Evolutionary conservation across 148 eudicot genomes (phyloP), one percentile per base, ranked within the genome.

Genomic region (Fagopyrum homotropicum): DNA sequence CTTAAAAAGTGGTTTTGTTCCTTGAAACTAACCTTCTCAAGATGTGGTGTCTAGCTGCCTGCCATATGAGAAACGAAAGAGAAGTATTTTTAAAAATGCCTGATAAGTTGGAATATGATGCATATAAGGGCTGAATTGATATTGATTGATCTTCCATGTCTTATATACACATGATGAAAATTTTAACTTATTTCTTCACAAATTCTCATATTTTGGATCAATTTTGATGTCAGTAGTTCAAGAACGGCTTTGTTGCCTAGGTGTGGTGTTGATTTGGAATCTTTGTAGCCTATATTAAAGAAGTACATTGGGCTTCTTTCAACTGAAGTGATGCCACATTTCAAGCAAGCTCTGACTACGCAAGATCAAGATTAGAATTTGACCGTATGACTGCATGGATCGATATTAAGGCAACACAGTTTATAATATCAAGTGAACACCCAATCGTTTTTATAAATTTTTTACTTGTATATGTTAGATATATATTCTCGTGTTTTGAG

Each of bases 371-470:
- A 85, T 81, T 79, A 77, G 88, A 88, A 75, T 85, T 92, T 84
- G 98, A 95, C 45, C 93, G 89, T 72, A 73, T 80, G 77, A 85
- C 96, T 77, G 80, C 88, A 80, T 95, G 98, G 98, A 85, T 92
- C 82, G 98, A 97, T 79, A 93, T 92, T 72, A 95, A 95, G 26
- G 26, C 26, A 22, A 22, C 26, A 22, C 26, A 22, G 26, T 22
- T 22, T 22, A 22, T 22, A 22, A 22, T 22, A 22, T 22, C 26
- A 22, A 22, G 26, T 22, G 26, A 22, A 22, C 26, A 22, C 26
- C 26, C 26, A 22, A 22, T 22, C 26, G 26, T 22, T 22, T 22
- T 22, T 22, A 22, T 22, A 22, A 22, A 22, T 22, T 22, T 22
- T 22, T 22, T 22, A 22, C 26, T 22, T 22, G 26, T 22, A 22